A percentile compares a stretch with the other conserved stretches of the same genome.
Evolutionary conservation across 768 basidiomycete species (phyloP).

Genomic region (Suillus subalutaceus): DNA sequence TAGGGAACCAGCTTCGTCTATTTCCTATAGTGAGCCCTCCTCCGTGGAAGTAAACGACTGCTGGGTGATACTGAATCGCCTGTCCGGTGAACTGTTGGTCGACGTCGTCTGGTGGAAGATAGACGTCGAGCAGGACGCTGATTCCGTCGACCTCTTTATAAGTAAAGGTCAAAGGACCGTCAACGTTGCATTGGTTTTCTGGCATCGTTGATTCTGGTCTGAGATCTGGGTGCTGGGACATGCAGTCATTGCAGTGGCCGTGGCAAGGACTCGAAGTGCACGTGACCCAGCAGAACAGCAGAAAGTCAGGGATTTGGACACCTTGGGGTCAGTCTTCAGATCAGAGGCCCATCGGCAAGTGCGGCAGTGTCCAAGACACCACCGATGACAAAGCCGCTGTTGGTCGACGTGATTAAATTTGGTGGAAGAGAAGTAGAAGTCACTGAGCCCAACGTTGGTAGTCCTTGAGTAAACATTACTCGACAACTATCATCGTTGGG

Average conservation of each 20-base stretch:
- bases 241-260: background rate
- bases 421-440: too few species aligned
- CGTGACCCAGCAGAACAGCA: background rate
- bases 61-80: constrained; percentile 19
- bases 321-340: too few species aligned
- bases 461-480: too few species aligned
- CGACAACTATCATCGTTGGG: too few species aligned
- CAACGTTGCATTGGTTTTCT: constrained; percentile 4
- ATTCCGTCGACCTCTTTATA: constrained; percentile 38
- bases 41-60: constrained; percentile 47
- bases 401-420: too few species aligned
- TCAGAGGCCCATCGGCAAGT: too few species aligned
- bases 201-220: background rate
- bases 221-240: background rate
- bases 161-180: constrained; percentile 30
- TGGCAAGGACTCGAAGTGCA: background rate
- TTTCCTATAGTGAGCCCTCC: constrained; percentile 67
- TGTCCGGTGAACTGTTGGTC: background rate
- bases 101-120: constrained; percentile 22
- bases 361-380: too few species aligned
- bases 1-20: constrained; percentile 62
- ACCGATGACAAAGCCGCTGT: too few species aligned
- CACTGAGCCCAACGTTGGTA: too few species aligned
- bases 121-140: constrained; percentile 37
- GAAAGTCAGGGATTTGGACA: too few species aligned